Evolutionary conservation across 306 rosid species (phyloP).

Genomic region (Cotoneaster glaucophyllus): DNA sequence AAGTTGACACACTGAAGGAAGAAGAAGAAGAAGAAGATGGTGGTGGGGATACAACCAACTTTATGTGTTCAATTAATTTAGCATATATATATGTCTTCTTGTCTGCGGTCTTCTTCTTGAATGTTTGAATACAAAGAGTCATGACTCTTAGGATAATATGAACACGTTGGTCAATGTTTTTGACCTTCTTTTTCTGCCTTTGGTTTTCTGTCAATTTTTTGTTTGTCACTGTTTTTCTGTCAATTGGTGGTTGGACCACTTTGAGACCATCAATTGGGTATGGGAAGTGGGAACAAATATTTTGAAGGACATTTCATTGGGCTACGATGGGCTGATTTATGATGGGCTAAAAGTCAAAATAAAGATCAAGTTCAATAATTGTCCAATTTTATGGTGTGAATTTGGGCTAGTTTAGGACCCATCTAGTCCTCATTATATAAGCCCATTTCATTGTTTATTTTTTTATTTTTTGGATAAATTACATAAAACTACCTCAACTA

Average conservation of each 20-base stretch:
- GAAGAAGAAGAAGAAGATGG: background rate
- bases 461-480: too few relatives aligned
- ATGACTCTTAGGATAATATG: background rate
- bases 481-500: too few relatives aligned
- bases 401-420: background rate
- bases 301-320: background rate
- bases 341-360: background rate
- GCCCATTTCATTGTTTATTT: background rate
- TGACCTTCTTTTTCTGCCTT: background rate
- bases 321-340: background rate
- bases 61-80: background rate
- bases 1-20: background rate
- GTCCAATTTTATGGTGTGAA: background rate
- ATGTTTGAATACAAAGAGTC: background rate
- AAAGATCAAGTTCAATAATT: background rate
- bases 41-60: slow-evolving; percentile 7
- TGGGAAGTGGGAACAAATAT: background rate
- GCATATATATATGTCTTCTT: background rate
- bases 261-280: background rate
- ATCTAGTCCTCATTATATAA: background rate
- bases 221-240: background rate
- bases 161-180: background rate
- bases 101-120: background rate
- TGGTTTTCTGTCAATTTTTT: background rate
- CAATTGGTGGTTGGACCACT: slow-evolving; percentile 10